Base-by-base conservation (phyloP, 192 early-diverging fungal species). In the Chytriomyces confervae region DNA sequence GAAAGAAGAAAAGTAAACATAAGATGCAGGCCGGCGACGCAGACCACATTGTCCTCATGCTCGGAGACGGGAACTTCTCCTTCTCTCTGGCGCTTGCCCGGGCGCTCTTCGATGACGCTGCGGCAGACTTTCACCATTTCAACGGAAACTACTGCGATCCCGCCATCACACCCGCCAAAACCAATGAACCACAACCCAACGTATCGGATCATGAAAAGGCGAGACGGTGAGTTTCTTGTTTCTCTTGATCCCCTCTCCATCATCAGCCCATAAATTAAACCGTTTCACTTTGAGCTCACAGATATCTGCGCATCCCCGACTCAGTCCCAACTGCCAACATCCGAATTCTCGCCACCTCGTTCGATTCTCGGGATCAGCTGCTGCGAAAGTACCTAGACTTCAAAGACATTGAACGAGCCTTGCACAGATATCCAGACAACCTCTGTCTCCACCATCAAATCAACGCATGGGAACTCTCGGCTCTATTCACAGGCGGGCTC, bases 391-490 rank as follows among this genome's bases (percentile, higher is more conserved):
- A 89, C 71, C 81, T 68, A 5, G 87, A 88, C 24, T 75, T 66
- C 24, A 79, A 65, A 45, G 80, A 81, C 29, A 84, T 88, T 44
- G 64, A 82, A 71, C 57, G 61, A 24, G 24, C 63, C 13, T 65
- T 86, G 61, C 48, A 82, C 27, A 53, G 68, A 27, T 62, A 27
- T 46, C 43, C n/a, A 23, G 65, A 62, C 3, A 73, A 72, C 48
- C 84, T 88, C 45, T 68, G 51, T 43, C 63, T 86, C 5, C 10
- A 84, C 71, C 88, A 89, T 69, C 77, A 80, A 69, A 66, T 89
- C 50, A 89, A 89, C 69, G 88, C 88, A 16, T 89, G 88, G 88
- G 86, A 89, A 66, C 74, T 89, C 48, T 45, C 72, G 7, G 29
- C 36, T 7, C n/a, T n/a, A 47, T 78, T 78, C 53, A 18, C 13